phyloP scores from a whole-genome alignment of 2,329 filamentous ascomycete genomes.

The Fusarium buxicola region DNA sequence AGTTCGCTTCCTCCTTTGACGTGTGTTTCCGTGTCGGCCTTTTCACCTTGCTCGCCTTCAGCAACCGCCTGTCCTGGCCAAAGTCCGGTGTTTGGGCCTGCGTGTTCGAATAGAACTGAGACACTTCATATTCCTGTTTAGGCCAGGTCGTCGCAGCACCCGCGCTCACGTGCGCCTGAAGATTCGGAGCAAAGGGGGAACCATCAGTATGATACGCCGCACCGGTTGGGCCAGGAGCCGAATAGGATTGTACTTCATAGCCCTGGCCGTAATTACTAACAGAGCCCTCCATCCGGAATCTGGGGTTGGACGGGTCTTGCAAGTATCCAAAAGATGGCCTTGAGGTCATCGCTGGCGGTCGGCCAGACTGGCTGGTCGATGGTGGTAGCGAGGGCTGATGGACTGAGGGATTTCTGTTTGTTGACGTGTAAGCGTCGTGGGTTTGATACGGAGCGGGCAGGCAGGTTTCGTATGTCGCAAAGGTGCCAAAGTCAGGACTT shows the following conservation, averaged over 20 bases:
- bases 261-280: slow-evolving; percentile 30
- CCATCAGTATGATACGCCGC: slow-evolving; percentile 39
- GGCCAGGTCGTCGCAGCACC: slow-evolving; percentile 34
- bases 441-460: slow-evolving; percentile 56
- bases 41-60: slow-evolving; percentile 46
- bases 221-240: slow-evolving; percentile 30
- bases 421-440: slow-evolving; percentile 60
- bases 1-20: slow-evolving; percentile 76
- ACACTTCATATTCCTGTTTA: slow-evolving; percentile 44
- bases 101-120: slow-evolving; percentile 37
- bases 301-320: slow-evolving; percentile 35
- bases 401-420: slow-evolving; percentile 44
- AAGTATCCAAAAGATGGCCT: slow-evolving; percentile 42
- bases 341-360: slow-evolving; percentile 29
- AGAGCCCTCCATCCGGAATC: slow-evolving; percentile 38
- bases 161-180: slow-evolving; percentile 33
- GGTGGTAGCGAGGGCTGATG: slow-evolving; percentile 37
- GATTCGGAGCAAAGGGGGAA: slow-evolving; percentile 31
- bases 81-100: slow-evolving; percentile 38
- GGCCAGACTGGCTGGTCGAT: slow-evolving; percentile 30
- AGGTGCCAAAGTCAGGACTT: slow-evolving; percentile 64
- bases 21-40: slow-evolving; percentile 64
- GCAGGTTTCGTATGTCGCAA: slow-evolving; percentile 59
- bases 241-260: slow-evolving; percentile 40
- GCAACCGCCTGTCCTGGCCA: slow-evolving; percentile 36